Evolutionary conservation across 352 stramenopile genomes (phyloP).

Genomic region (Pythium phragmitis): DNA sequence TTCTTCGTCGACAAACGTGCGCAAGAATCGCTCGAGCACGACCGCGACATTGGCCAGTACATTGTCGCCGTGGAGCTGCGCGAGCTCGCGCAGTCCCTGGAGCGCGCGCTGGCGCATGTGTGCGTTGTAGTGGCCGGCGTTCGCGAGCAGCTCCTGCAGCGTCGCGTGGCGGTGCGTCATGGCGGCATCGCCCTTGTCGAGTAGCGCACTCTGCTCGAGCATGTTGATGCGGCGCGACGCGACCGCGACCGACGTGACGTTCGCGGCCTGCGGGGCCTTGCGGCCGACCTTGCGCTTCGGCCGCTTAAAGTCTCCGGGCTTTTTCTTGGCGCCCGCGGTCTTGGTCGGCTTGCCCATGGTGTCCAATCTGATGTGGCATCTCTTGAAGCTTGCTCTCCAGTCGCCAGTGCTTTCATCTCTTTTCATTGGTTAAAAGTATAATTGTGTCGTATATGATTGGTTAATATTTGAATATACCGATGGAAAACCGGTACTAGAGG

Average conservation of each 20-base stretch:
- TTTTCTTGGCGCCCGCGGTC: conserved; percentile 74
- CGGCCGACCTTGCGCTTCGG: conserved; percentile 85
- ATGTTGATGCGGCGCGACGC: conserved; percentile 80
- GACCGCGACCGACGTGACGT: conserved; percentile 77
- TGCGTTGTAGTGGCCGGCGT: conserved; percentile 79
- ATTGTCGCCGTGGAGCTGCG: conserved; percentile 46
- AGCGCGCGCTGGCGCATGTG: conserved; percentile 74
- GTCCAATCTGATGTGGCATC: not conserved
- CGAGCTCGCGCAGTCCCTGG: conserved; percentile 64
- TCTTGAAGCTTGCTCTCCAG: conserved; percentile 16
- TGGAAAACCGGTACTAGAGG: conserved; percentile 18
- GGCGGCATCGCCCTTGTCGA: conserved; percentile 61
- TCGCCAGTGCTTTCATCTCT: conserved; percentile 27
- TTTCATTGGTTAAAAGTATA: conserved; percentile 18
- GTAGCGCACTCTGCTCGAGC: conserved; percentile 74
- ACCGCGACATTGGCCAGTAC: conserved; percentile 70
- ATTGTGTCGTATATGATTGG: not conserved
- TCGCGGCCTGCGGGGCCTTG: conserved; percentile 60
- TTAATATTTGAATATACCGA: conserved; percentile 7
- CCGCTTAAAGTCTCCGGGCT: conserved; percentile 85
- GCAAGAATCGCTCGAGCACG: conserved; percentile 76
- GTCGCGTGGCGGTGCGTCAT: conserved; percentile 66
- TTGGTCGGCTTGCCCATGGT: conserved; percentile 48
- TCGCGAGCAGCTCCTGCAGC: conserved; percentile 64
- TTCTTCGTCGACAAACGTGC: conserved; percentile 74